Conservation (phyloP, 2,329 filamentous ascomycete species). For the Fusarium sarcochroum region DNA sequence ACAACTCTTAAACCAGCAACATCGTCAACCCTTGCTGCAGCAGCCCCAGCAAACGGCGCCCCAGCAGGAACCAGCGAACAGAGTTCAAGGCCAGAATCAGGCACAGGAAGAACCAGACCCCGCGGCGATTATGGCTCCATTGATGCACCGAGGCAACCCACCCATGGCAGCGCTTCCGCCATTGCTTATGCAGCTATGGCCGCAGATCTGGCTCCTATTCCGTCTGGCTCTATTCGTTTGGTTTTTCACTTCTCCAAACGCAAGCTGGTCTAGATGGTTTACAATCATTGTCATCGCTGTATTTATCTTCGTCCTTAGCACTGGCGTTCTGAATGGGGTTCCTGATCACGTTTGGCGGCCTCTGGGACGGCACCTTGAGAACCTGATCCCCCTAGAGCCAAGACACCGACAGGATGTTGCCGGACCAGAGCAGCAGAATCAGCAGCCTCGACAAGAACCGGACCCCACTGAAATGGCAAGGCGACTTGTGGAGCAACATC, state of each 20-base stretch:
- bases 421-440: slow-evolving; percentile 31
- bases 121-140: slow-evolving; percentile 41
- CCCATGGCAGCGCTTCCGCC: slow-evolving; percentile 52
- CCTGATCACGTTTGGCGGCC: slow-evolving; percentile 70
- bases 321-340: slow-evolving; percentile 69
- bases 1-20: slow-evolving; percentile 25
- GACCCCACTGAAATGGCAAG: slow-evolving; percentile 68
- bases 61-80: slow-evolving; percentile 47
- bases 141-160: slow-evolving; percentile 59
- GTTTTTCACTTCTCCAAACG: slow-evolving; percentile 72
- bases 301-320: slow-evolving; percentile 71
- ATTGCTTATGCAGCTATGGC: slow-evolving; percentile 61
- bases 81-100: slow-evolving; percentile 37
- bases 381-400: slow-evolving; percentile 67
- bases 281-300: slow-evolving; percentile 68
- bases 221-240: slow-evolving; percentile 72
- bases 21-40: slow-evolving; percentile 34
- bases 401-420: slow-evolving; percentile 45
- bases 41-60: slow-evolving; percentile 39
- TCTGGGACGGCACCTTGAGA: slow-evolving; percentile 71
- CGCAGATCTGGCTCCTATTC: slow-evolving; percentile 73
- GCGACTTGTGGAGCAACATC: slow-evolving; percentile 63
- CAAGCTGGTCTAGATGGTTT: slow-evolving; percentile 72
- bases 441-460: slow-evolving; percentile 51
- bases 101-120: slow-evolving; percentile 45